Percentiles rank a stretch among this genome's conserved stretches.
Evolutionary conservation across 2,329 filamentous ascomycete genomes (phyloP).

Genomic region (Lasiodiplodia hormozganensis): DNA sequence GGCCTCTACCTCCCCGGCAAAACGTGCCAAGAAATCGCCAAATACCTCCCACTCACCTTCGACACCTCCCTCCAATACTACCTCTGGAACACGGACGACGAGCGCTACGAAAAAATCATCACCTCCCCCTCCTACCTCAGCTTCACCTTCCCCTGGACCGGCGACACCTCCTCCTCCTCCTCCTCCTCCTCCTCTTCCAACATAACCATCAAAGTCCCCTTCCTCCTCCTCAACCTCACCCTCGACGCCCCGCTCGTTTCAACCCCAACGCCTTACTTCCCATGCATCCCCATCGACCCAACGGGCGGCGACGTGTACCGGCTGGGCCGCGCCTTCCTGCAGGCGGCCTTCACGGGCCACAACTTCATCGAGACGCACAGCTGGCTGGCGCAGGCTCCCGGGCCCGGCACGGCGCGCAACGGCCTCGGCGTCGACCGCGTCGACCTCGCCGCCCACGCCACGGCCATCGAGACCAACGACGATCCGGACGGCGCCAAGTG

Average conservation of each 20-base stretch:
- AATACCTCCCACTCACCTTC: constrained; percentile 38
- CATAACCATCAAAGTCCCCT: constrained; percentile 54
- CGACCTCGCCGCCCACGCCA: neutral
- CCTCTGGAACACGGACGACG: constrained; percentile 39
- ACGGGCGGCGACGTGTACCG: constrained; percentile 39
- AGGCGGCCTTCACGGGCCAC: constrained; percentile 55
- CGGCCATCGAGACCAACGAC: constrained; percentile 4
- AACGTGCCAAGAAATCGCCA: constrained; percentile 39
- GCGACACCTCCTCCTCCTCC: constrained; percentile 15
- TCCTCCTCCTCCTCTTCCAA: constrained; percentile 32
- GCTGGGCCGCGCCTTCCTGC: constrained; percentile 56
- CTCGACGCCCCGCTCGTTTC: constrained; percentile 48
- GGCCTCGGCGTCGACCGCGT: constrained; percentile 6
- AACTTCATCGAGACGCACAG: constrained; percentile 46
- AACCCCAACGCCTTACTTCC: constrained; percentile 51
- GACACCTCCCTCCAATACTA: constrained; percentile 35
- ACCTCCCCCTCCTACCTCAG: constrained; percentile 50
- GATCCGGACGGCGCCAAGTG: neutral
- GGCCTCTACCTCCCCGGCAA: constrained; percentile 39
- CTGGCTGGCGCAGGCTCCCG: constrained; percentile 53
- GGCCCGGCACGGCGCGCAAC: constrained; percentile 36
- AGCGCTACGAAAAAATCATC: constrained; percentile 47
- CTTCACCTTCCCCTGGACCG: constrained; percentile 49
- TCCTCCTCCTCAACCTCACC: constrained; percentile 46
- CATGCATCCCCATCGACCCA: constrained; percentile 41